Conservation (phyloP, 176 grass and related monocot genomes). For the Lolium rigidum region DNA sequence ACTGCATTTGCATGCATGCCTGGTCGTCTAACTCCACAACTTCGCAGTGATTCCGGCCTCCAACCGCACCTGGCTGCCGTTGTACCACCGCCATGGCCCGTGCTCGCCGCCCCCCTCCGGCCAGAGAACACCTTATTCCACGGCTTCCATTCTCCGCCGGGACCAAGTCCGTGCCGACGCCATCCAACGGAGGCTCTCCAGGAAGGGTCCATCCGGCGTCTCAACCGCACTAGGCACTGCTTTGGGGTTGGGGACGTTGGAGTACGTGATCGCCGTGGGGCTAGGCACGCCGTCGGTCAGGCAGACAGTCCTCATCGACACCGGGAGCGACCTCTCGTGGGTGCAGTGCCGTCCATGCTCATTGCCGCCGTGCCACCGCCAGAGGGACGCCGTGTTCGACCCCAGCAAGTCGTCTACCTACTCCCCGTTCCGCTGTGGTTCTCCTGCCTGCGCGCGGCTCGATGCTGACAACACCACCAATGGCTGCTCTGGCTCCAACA, state of each 20-base stretch:
- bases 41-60: not conserved
- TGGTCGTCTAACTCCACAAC: not conserved
- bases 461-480: not conserved
- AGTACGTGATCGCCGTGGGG: constrained; percentile 70
- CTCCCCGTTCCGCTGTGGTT: constrained; percentile 65
- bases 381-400: constrained; percentile 72
- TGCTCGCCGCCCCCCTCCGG: not conserved
- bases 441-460: constrained; percentile 49
- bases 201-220: not conserved
- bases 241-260: constrained; percentile 45
- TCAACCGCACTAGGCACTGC: constrained; percentile 3
- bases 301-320: constrained; percentile 70
- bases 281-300: constrained; percentile 60
- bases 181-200: not conserved
- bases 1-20: not conserved
- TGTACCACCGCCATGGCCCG: constrained; percentile 1
- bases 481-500: constrained; percentile 39
- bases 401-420: constrained; percentile 68
- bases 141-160: constrained; percentile 21
- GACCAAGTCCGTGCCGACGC: constrained; percentile 46
- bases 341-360: constrained; percentile 73
- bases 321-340: constrained; percentile 84
- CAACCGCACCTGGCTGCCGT: not conserved
- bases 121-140: not conserved
- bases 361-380: constrained; percentile 53